Base-by-base conservation (phyloP, 73 alveolate genomes). In the Tetrahymena thermophila region DNA sequence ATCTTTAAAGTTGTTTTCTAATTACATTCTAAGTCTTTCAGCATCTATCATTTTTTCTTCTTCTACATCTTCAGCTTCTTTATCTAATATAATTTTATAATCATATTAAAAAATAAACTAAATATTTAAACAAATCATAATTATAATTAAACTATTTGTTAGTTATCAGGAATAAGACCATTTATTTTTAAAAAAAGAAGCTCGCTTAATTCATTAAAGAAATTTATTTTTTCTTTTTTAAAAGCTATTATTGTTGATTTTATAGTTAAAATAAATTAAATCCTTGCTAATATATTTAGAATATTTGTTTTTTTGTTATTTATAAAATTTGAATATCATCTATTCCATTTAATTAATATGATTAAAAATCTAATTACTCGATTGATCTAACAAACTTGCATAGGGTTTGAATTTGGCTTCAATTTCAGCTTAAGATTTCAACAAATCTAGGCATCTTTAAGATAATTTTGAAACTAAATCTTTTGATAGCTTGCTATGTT, bases 1-100 rank as follows among this genome's bases (percentile, higher is more conserved):
- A 89, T 95, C 94, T 93, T 89, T 95, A 56, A 89, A 95, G 94
- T 95, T 95, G 25, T 95, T 94, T 95, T 95, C 43, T 35, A 95
- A 38, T 42, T 85, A 89, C 35, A 85, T 95, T 57, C 94, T 94
- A n/a, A 95, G 55, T 35, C 97, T 71, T 25, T 95, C 97, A 25
- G 97, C 71, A 42, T 95, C 97, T 43, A 85, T 50, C 44, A 85
- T 89, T 94, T 89, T 95, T 43, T 94, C 94, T 58, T 95, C 97
- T 55, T 95, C 97, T 38, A 95, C 84, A 34, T 95, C 97, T 56
- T 95, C 97, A 10, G 94, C 95, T 56, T 95, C 44, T 37, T 95
- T 95, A 10, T 43, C 84, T 44, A 93, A 89, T 89, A 35, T 43
- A 40, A 35, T 94, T 71, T n/a, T 5, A 15, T 0, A 50, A 15